Evolutionary conservation across 2,329 filamentous ascomycete genomes (phyloP).

Genomic region (Alternaria conjuncta): DNA sequence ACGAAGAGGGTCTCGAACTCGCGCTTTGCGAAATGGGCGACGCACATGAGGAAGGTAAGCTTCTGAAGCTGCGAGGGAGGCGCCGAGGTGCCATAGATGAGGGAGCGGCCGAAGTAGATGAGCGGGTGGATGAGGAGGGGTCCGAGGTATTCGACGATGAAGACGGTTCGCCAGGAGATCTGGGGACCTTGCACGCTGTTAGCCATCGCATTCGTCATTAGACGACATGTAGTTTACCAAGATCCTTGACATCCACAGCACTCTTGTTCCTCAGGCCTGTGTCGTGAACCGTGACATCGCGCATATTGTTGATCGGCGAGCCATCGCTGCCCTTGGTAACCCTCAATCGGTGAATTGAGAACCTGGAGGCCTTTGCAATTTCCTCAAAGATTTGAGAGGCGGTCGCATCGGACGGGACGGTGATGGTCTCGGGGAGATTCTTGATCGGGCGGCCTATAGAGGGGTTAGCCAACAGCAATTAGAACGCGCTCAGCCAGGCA

Average conservation of each 20-base stretch:
- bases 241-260: conserved; percentile 84
- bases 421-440: conserved; percentile 64
- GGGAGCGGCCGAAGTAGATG: conserved; percentile 72
- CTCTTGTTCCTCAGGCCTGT: conserved; percentile 66
- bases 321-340: conserved; percentile 71
- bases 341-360: conserved; percentile 65
- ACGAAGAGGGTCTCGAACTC: conserved; percentile 94
- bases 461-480: conserved; percentile 8
- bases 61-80: conserved; percentile 71
- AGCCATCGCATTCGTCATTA: background rate
- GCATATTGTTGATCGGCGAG: conserved; percentile 61
- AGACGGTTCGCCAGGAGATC: conserved; percentile 91
- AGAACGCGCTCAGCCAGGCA: background rate
- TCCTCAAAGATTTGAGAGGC: conserved; percentile 63
- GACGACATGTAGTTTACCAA: conserved; percentile 64
- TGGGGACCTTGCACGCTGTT: conserved; percentile 70
- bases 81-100: conserved; percentile 67
- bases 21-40: conserved; percentile 89
- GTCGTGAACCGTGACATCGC: conserved; percentile 59
- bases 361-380: conserved; percentile 61
- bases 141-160: conserved; percentile 92
- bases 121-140: conserved; percentile 86
- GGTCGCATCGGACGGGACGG: conserved; percentile 58
- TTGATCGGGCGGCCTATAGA: conserved; percentile 66
- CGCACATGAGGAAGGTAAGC: conserved; percentile 75